Base-by-base conservation (phyloP, 257 asterid species). In the Nyctanthes arbortristis region DNA sequence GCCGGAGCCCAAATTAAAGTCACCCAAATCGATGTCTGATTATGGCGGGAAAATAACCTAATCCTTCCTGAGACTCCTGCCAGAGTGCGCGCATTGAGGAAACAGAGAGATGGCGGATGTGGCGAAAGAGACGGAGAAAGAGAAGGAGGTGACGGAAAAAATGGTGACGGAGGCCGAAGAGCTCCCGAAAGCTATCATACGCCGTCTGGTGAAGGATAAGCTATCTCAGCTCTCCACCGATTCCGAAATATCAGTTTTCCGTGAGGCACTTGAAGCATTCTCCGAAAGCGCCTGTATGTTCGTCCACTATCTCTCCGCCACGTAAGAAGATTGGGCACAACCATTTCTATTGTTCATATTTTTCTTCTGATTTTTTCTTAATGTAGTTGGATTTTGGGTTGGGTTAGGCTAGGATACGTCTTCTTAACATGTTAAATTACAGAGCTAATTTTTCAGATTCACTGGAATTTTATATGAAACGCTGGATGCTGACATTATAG, bases 171-270 rank as follows among this genome's bases (percentile, higher is more conserved):
- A 77, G 14, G 75, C 77, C 67, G 96, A 91, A 75, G 87, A 79
- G 83, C 89, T 94, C 65, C 99, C 99, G 13, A 91, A 88, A 87
- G 71, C 97, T 65, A 87, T 94, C 45, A 92, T 91, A 66, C 94
- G 97, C 72, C 86, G 97, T 20, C 70, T 94, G 79, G 97, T 94
- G 71, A 91, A 89, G 90, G 95, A 94, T 29, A 94, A 86, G 79
- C 93, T 94, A 1, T 88, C 99, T 4, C 89, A 86, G 79, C 84
- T 94, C 68, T 86, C 96, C 37, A 16, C 81, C 72, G 85, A 79
- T 68, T 75, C 76, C 73, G 97, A 94, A 12, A 75, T 94, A 37
- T 71, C 91, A 9, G 82, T 94, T 59, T 90, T 86, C 49, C 89
- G 90, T 61, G 97, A 94, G 49, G 82, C 99, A 3, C 89, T 86